Percentiles rank a stretch among this genome's conserved stretches.
These are phyloP conservation scores for Geosmithia morbida DNA, from an alignment of 2,329 filamentous ascomycete genomes.

Conservation along the genomic window DNA sequence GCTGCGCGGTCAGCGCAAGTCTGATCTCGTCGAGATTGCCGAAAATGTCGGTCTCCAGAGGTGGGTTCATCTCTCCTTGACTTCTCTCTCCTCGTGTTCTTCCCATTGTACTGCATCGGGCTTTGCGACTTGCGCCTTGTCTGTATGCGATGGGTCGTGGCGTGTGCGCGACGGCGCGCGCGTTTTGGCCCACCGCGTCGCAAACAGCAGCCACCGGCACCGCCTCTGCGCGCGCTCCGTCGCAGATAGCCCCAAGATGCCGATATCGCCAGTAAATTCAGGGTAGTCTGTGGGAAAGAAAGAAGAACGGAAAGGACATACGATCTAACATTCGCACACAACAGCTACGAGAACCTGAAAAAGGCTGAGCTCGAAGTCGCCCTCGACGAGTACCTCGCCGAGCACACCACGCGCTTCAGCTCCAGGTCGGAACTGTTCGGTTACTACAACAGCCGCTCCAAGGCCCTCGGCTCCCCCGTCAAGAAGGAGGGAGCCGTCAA, in stretches of 20 bases:
- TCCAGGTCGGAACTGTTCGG: conserved; percentile 49
- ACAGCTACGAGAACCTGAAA: conserved; percentile 54
- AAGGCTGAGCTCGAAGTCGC: conserved; percentile 67
- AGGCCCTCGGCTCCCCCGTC: conserved; percentile 43
- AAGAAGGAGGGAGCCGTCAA: conserved; percentile 34
- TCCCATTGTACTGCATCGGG: no score
- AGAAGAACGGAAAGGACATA: neutral
- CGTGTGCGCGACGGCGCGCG: neutral
- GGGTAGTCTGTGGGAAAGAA: no score
- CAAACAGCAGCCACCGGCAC: neutral
- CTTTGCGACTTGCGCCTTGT: neutral
- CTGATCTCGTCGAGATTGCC: conserved; percentile 61
- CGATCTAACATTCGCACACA: conserved; percentile 1
- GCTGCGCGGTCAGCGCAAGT: conserved; percentile 71
- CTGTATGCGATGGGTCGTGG: neutral
- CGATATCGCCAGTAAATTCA: no score
- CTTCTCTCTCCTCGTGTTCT: no score
- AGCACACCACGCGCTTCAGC: conserved; percentile 51
- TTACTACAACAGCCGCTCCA: conserved; percentile 60
- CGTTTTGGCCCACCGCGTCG: neutral
- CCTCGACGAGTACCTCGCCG: conserved; percentile 58
- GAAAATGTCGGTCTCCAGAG: conserved; percentile 54
- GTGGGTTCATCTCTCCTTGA: conserved; percentile 35
- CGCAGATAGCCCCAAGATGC: neutral
- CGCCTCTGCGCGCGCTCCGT: neutral